Evolutionary conservation across 176 grass and related monocot species (phyloP).

Genomic region (Oryza brachyantha): DNA sequence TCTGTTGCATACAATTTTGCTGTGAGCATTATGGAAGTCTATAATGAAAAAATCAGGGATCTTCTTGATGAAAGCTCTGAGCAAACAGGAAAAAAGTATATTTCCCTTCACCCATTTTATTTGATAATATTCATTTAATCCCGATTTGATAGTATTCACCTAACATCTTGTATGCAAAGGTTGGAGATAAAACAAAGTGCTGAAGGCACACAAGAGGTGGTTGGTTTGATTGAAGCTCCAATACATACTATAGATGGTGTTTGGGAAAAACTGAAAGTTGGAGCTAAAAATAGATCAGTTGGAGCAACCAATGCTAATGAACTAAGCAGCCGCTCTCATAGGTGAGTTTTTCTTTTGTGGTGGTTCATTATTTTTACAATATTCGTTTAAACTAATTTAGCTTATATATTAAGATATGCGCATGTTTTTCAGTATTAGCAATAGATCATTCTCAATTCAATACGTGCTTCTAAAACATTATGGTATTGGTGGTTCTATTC

Average conservation of each 20-base stretch:
- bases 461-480: conserved; percentile 1
- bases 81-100: conserved; percentile 56
- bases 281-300: conserved; percentile 80
- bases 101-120: background rate
- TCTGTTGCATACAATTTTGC: conserved; percentile 56
- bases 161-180: conserved; percentile 44
- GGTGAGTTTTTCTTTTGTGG: conserved; percentile 33
- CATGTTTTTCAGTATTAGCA: background rate
- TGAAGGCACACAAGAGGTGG: conserved; percentile 85
- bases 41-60: conserved; percentile 94
- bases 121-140: conserved; percentile 7
- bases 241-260: conserved; percentile 61
- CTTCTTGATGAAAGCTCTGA: conserved; percentile 68
- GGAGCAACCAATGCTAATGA: conserved; percentile 87
- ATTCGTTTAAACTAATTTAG: conserved; percentile 11
- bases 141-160: background rate
- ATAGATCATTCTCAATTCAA: conserved; percentile 4
- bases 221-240: conserved; percentile 69
- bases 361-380: background rate
- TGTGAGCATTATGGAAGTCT: conserved; percentile 91
- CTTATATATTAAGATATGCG: background rate
- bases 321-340: conserved; percentile 91
- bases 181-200: conserved; percentile 83
- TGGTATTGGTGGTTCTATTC: background rate
- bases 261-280: conserved; percentile 75